These are phyloP conservation scores for Wallacemonas sp. DNA, from an alignment of 208 protist genomes.

Conservation along the genomic window DNA sequence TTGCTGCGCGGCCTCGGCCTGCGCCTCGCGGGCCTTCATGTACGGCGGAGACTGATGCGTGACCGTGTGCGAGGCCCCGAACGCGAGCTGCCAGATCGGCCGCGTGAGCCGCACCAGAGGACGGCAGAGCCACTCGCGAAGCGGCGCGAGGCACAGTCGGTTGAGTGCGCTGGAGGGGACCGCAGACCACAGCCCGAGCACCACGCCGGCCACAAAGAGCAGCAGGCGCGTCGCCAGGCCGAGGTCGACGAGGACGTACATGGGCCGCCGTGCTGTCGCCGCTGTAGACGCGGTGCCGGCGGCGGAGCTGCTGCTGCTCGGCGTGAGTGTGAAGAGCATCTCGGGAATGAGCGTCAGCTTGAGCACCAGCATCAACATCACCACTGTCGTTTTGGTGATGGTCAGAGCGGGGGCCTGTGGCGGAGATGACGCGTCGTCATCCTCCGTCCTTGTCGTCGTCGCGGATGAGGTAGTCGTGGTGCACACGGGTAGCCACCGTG, in stretches of 20 bases:
- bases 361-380: constrained; percentile 43
- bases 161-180: neutral
- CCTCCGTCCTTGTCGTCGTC: too few relatives aligned
- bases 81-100: constrained; percentile 20
- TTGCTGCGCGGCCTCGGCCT: neutral
- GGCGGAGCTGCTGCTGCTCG: constrained; percentile 21
- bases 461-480: too few relatives aligned
- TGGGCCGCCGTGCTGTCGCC: constrained; percentile 33
- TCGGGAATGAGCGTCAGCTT: constrained; percentile 47
- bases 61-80: neutral
- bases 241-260: constrained; percentile 48
- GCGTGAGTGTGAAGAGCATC: constrained; percentile 13
- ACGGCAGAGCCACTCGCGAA: constrained; percentile 38
- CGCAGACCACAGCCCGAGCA: constrained; percentile 44
- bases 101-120: constrained; percentile 48
- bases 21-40: constrained; percentile 11
- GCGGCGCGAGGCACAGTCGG: constrained; percentile 3
- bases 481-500: constrained; percentile 18
- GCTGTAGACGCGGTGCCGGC: neutral
- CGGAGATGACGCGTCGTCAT: too few relatives aligned
- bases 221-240: constrained; percentile 52
- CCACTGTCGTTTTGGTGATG: neutral
- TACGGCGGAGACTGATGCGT: constrained; percentile 21
- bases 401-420: neutral
- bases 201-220: constrained; percentile 46